phyloP scores from a whole-genome alignment of 768 basidiomycete genomes.

The Termitomyces sp. region DNA sequence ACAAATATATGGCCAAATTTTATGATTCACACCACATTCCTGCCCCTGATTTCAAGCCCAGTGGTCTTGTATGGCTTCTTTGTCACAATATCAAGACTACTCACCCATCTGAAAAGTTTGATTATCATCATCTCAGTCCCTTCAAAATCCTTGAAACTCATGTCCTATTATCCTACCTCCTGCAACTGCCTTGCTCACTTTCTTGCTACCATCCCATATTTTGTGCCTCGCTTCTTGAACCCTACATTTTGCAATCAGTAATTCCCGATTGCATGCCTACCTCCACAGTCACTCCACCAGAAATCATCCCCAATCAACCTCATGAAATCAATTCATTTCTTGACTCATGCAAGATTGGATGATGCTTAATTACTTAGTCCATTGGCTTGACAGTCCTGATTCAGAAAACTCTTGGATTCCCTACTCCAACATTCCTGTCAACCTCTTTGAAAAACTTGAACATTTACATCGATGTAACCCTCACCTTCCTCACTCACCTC shows the following conservation, averaged over 20 bases:
- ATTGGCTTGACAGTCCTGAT: slow-evolving; percentile 3
- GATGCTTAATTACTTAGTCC: slow-evolving; percentile 3
- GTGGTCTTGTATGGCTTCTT: neutral
- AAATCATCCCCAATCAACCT: neutral
- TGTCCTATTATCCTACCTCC: neutral
- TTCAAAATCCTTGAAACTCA: neutral
- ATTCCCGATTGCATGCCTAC: neutral
- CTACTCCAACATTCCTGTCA: slow-evolving; percentile 4
- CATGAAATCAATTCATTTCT: neutral
- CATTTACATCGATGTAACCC: slow-evolving; percentile 1
- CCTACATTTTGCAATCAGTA: neutral
- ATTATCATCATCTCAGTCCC: slow-evolving; percentile 1
- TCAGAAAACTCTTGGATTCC: slow-evolving; percentile 12
- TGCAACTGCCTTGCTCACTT: neutral
- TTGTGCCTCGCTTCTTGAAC: slow-evolving; percentile 2
- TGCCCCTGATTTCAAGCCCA: neutral
- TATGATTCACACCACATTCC: slow-evolving; percentile 33
- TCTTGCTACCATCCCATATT: slow-evolving; percentile 2
- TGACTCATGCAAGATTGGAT: slow-evolving; percentile 1
- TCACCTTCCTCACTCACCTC: neutral
- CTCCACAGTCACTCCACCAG: neutral
- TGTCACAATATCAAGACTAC: neutral
- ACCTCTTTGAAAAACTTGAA: neutral
- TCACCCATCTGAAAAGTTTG: neutral
- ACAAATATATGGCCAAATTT: slow-evolving; percentile 19